Percentiles rank a stretch among this genome's conserved stretches.
These are phyloP conservation scores for Trichoderma parareesei DNA, from an alignment of 495 filamentous ascomycete species.

Conservation along the genomic window DNA sequence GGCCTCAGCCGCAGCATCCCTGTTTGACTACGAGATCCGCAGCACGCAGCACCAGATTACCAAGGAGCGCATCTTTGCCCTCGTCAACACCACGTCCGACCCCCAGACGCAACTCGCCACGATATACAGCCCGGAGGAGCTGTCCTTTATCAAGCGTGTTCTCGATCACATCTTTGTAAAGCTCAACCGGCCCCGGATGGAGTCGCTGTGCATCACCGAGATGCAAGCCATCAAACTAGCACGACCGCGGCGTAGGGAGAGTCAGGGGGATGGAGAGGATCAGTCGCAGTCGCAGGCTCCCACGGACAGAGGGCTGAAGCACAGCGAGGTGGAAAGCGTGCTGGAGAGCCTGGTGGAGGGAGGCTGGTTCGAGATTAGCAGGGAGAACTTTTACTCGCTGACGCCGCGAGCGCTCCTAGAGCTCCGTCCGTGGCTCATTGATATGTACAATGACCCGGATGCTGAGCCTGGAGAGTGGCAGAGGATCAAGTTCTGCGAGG, in stretches of 20 bases:
- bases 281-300: slow-evolving; percentile 14
- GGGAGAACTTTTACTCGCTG: slow-evolving; percentile 63
- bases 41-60: slow-evolving; percentile 54
- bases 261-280: slow-evolving; percentile 31
- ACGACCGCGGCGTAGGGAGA: slow-evolving; percentile 31
- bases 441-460: slow-evolving; percentile 71
- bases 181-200: slow-evolving; percentile 64
- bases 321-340: slow-evolving; percentile 66
- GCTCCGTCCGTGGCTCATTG: slow-evolving; percentile 69
- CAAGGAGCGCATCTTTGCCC: slow-evolving; percentile 52
- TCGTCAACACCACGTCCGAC: slow-evolving; percentile 87
- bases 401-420: slow-evolving; percentile 75
- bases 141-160: slow-evolving; percentile 78
- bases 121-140: slow-evolving; percentile 70
- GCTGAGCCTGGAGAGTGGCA: slow-evolving; percentile 49
- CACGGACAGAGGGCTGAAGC: slow-evolving; percentile 50
- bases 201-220: slow-evolving; percentile 69
- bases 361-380: slow-evolving; percentile 74
- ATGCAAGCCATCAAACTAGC: slow-evolving; percentile 66
- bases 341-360: slow-evolving; percentile 63
- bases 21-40: slow-evolving; percentile 82
- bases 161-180: slow-evolving; percentile 89
- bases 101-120: slow-evolving; percentile 82
- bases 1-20: slow-evolving; percentile 62
- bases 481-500: slow-evolving; percentile 78